These are phyloP conservation scores for Ceratocystis cacaofunesta DNA, from an alignment of 2,329 filamentous ascomycete species.

Conservation along the genomic window DNA sequence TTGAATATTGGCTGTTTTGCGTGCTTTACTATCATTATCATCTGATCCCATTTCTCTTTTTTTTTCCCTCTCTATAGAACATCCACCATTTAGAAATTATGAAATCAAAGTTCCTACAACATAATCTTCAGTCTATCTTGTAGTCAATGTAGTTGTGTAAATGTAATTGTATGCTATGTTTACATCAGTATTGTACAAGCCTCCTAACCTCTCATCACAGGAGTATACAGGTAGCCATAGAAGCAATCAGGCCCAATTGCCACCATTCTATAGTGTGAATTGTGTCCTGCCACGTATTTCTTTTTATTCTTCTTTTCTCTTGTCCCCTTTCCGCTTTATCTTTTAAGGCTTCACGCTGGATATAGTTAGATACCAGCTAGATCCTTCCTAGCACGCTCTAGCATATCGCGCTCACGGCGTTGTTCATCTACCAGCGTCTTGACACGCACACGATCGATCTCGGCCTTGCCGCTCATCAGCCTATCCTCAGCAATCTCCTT, in stretches of 20 bases:
- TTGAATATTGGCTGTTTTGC: not conserved
- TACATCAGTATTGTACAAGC: constrained; percentile 3
- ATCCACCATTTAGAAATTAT: not conserved
- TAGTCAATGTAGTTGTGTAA: not conserved
- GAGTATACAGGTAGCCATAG: not conserved
- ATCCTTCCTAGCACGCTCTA: constrained; percentile 15
- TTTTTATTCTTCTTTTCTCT: constrained; percentile 36
- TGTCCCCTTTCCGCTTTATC: constrained; percentile 20
- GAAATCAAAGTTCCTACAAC: not conserved
- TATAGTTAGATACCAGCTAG: constrained; percentile 23
- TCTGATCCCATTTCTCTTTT: not conserved
- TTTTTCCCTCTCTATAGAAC: not conserved
- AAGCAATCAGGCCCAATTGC: constrained; percentile 22
- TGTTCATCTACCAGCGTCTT: constrained; percentile 12
- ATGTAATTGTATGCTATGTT: constrained; percentile 3
- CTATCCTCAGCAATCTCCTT: constrained; percentile 26
- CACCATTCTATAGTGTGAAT: constrained; percentile 42
- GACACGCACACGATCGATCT: constrained; percentile 10
- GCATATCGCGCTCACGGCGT: constrained; percentile 14
- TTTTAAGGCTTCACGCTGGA: not conserved
- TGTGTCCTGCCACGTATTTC: constrained; percentile 39
- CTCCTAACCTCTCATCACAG: not conserved
- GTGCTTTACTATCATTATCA: not conserved
- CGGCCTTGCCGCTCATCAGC: constrained; percentile 1
- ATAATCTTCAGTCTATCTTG: not conserved